These are phyloP conservation scores for Begonia fuchsioides DNA, from an alignment of 306 rosid genomes.

Conservation along the genomic window DNA sequence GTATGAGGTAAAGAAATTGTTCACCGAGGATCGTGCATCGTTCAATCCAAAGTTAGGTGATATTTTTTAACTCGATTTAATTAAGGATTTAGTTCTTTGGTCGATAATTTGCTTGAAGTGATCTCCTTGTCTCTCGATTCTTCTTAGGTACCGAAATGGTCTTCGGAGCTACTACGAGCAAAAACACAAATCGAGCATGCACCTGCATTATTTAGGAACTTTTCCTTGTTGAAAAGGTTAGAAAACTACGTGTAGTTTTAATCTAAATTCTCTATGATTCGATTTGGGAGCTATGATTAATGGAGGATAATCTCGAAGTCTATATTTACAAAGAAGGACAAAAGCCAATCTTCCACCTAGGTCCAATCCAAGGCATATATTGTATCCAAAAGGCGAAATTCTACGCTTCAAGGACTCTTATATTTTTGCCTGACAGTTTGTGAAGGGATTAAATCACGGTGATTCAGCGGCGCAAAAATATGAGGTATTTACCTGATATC, in stretches of 20 bases:
- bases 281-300: conserved; percentile 79
- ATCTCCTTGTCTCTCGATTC: too few relatives aligned
- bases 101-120: background rate
- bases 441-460: too few relatives aligned
- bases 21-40: conserved; percentile 32
- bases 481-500: too few relatives aligned
- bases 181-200: conserved; percentile 63
- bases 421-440: too few relatives aligned
- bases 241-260: background rate
- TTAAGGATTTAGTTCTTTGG: background rate
- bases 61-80: conserved; percentile 4
- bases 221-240: conserved; percentile 68
- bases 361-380: conserved; percentile 64
- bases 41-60: conserved; percentile 40
- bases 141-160: conserved; percentile 56
- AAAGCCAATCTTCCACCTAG: conserved; percentile 66
- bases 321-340: conserved; percentile 67
- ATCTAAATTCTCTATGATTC: too few relatives aligned
- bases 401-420: too few relatives aligned
- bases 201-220: conserved; percentile 57
- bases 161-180: conserved; percentile 37
- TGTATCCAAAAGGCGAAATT: too few relatives aligned
- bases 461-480: too few relatives aligned
- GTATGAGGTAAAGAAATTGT: conserved; percentile 47
- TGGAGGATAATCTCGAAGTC: conserved; percentile 76